These are phyloP conservation scores for Chrysosporium queenslandicum DNA, from an alignment of 2,329 filamentous ascomycete species.

Conservation along the genomic window DNA sequence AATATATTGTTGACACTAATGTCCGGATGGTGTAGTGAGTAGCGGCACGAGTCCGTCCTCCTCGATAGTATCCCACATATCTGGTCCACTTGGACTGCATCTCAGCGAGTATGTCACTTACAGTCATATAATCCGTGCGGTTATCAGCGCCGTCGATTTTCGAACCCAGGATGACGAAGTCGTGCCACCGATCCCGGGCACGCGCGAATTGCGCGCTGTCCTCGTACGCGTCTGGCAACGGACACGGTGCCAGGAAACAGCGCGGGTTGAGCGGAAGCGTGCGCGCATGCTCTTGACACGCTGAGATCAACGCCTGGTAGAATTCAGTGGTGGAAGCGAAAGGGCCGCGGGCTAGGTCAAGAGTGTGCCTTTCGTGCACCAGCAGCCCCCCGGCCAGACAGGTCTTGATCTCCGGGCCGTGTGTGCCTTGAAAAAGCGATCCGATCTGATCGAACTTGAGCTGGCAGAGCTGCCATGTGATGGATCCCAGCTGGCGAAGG, in stretches of 20 bases:
- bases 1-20: constrained; percentile 34
- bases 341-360: constrained; percentile 18
- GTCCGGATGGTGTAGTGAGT: constrained; percentile 26
- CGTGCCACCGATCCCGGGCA: constrained; percentile 20
- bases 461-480: constrained; percentile 21
- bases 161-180: constrained; percentile 20
- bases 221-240: constrained; percentile 9
- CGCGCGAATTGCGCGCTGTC: constrained; percentile 11
- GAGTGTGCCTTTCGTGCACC: constrained; percentile 15
- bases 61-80: constrained; percentile 1
- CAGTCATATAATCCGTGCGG: constrained; percentile 21
- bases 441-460: constrained; percentile 24
- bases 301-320: constrained; percentile 18
- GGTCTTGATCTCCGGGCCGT: constrained; percentile 16
- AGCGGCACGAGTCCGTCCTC: not conserved
- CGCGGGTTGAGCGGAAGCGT: constrained; percentile 4
- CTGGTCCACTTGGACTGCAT: constrained; percentile 12
- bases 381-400: constrained; percentile 21
- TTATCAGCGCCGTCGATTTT: constrained; percentile 21
- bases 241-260: constrained; percentile 12
- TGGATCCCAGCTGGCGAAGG: constrained; percentile 22
- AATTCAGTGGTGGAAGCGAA: constrained; percentile 19
- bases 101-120: constrained; percentile 18
- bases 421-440: constrained; percentile 24
- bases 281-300: constrained; percentile 19